Conservation (phyloP, 257 asterid species). For the Przewalskia tangutica region DNA sequence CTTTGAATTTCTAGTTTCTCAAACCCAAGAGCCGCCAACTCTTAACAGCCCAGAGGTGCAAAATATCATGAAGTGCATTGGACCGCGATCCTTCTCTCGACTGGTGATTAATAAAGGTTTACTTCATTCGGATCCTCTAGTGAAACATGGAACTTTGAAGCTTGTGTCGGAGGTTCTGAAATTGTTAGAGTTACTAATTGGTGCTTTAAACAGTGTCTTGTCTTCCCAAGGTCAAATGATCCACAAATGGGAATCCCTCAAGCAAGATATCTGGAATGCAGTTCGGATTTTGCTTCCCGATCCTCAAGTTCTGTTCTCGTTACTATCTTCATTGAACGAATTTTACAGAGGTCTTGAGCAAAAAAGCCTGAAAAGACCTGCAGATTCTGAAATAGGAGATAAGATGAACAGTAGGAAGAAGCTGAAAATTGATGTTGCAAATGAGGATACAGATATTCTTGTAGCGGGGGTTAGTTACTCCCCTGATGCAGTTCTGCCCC, state of each 20-base stretch:
- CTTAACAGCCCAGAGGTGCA: slow-evolving; percentile 41
- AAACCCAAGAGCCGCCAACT: slow-evolving; percentile 26
- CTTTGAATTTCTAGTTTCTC: slow-evolving; percentile 28
- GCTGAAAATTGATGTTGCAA: slow-evolving; percentile 36
- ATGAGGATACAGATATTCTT: slow-evolving; percentile 52
- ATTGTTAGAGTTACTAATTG: slow-evolving; percentile 54
- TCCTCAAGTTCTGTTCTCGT: slow-evolving; percentile 67
- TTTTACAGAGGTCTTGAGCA: slow-evolving; percentile 35
- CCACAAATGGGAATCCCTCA: slow-evolving; percentile 38
- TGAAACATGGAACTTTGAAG: slow-evolving; percentile 75
- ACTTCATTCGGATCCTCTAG: slow-evolving; percentile 59
- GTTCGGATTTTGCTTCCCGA: slow-evolving; percentile 62
- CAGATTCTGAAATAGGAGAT: slow-evolving; percentile 38
- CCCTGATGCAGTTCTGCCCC: slow-evolving; percentile 28
- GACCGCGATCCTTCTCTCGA: slow-evolving; percentile 56
- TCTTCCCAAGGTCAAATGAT: slow-evolving; percentile 22
- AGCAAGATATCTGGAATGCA: slow-evolving; percentile 49
- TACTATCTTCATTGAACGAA: slow-evolving; percentile 55
- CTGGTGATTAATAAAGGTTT: slow-evolving; percentile 64
- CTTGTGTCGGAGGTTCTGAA: slow-evolving; percentile 61
- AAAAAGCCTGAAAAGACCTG: slow-evolving; percentile 45
- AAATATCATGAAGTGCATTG: slow-evolving; percentile 60
- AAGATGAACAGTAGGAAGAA: slow-evolving; percentile 33
- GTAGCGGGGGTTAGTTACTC: slow-evolving; percentile 53
- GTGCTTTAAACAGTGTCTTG: slow-evolving; percentile 27